Percentiles rank a stretch among this genome's conserved stretches.
Conservation (phyloP, 2,329 filamentous ascomycete genomes). For the Alternaria ethzedia region DNA sequence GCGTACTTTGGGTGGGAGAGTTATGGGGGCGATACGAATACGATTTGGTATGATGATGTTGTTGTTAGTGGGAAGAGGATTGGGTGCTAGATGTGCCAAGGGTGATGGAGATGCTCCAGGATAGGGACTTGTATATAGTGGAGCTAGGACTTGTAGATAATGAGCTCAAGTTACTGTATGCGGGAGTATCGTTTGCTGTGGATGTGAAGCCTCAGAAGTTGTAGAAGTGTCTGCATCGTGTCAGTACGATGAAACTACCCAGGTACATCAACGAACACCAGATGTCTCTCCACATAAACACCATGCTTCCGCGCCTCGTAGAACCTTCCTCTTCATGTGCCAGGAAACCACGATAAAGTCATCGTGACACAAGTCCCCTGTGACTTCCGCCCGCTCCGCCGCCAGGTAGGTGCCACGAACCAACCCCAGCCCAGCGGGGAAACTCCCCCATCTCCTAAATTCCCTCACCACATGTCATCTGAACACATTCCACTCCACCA, state of each 20-base stretch:
- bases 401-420: background rate
- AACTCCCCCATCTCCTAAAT: background rate
- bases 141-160: background rate
- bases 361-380: background rate
- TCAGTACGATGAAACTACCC: background rate
- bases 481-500: background rate
- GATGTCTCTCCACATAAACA: background rate
- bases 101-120: background rate
- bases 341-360: background rate
- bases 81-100: constrained; percentile 51
- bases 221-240: background rate
- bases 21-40: constrained; percentile 66
- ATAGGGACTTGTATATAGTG: background rate
- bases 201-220: background rate
- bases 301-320: background rate
- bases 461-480: constrained; percentile 1
- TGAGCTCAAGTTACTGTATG: background rate
- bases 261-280: background rate
- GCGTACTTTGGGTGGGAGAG: constrained; percentile 70
- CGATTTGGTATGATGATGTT: constrained; percentile 69
- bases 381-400: background rate
- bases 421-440: background rate
- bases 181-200: background rate
- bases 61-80: constrained; percentile 56
- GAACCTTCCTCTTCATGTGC: background rate